Conservation (phyloP, 2,329 filamentous ascomycete species). For the Moelleriella libera region DNA sequence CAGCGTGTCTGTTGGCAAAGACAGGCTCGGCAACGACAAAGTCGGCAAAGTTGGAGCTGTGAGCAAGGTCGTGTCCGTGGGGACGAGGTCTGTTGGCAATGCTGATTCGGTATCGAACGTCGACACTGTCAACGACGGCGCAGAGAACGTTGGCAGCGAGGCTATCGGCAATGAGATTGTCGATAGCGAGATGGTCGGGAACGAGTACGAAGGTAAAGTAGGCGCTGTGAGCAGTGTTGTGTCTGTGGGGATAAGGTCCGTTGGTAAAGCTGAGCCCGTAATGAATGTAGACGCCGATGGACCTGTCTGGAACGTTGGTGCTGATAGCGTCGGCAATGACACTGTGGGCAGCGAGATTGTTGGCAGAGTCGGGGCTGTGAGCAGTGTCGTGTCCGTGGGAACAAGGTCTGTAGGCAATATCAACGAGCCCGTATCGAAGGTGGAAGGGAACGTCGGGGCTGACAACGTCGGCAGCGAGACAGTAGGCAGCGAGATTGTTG, state of each 20-base stretch:
- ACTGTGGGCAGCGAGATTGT: not conserved
- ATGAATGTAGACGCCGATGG: not conserved
- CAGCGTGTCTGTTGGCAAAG: not conserved
- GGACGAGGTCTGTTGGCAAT: no score
- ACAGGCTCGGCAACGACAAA: not conserved
- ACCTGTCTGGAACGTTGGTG: not conserved
- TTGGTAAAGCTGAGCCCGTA: not conserved
- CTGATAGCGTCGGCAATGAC: not conserved
- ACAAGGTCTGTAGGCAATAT: no score
- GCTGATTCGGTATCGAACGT: not conserved
- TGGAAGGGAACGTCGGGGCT: no score
- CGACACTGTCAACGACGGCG: not conserved
- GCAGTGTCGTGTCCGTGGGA: not conserved
- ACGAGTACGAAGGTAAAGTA: not conserved
- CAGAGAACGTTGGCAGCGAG: not conserved
- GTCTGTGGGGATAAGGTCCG: not conserved
- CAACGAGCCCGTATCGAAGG: no score
- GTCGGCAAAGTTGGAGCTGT: not conserved
- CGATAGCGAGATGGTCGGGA: not conserved
- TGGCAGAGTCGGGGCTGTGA: not conserved
- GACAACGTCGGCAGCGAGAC: not conserved
- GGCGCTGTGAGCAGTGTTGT: not conserved
- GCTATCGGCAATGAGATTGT: not conserved
- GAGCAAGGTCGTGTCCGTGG: no score
- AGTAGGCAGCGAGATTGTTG: not conserved